Evolutionary conservation across 352 stramenopile genomes (phyloP), one percentile per base, ranked within the genome.

Genomic region (Blastocystis sp.): DNA sequence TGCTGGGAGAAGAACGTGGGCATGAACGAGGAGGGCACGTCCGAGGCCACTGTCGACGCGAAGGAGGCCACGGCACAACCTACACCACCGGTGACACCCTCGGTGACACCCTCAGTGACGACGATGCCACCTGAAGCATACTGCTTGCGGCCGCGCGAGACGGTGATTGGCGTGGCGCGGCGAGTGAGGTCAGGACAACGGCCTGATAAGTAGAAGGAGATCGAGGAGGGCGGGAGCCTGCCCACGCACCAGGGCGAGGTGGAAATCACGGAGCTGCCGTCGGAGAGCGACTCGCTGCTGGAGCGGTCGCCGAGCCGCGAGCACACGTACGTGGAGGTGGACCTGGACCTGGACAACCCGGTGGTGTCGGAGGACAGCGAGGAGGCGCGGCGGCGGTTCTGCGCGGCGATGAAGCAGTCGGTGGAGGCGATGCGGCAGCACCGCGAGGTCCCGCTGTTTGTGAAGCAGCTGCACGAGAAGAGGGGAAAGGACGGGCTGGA

Each of bases 301-400:
- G 43, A 21, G 9, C 34, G 17, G 19, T 48, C 43, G 53, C 10
- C 10, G 3, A 9, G 5, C 1, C 21, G 19, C n/a, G 66, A 77
- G 19, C 34, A 34, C 19, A 77, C 66, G 1, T 34, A 60, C 19
- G 60, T 77, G 23, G 38, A 77, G 60, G 66, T 77, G 9, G 66
- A 77, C 52, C 52, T 77, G 66, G 66, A 77, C 45, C 66, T 77
- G 43, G 66, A 77, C 52, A 77, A 77, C 45, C 66, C 66, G n/a
- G 38, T 60, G n/a, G 66, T 77, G 66, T 60, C 66, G n/a, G n/a
- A 53, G 38, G 66, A 77, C 19, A 53, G 21, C 34, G 45, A 53
- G 19, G 66, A 77, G 34, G 66, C 66, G 38, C n/a, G 60, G 23
- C 14, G n/a, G 11, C 43, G 66, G 38, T 77, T 77, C 19, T 34